These are phyloP conservation scores for Exophiala sp. DNA, from an alignment of 2,329 filamentous ascomycete genomes.

Conservation along the genomic window DNA sequence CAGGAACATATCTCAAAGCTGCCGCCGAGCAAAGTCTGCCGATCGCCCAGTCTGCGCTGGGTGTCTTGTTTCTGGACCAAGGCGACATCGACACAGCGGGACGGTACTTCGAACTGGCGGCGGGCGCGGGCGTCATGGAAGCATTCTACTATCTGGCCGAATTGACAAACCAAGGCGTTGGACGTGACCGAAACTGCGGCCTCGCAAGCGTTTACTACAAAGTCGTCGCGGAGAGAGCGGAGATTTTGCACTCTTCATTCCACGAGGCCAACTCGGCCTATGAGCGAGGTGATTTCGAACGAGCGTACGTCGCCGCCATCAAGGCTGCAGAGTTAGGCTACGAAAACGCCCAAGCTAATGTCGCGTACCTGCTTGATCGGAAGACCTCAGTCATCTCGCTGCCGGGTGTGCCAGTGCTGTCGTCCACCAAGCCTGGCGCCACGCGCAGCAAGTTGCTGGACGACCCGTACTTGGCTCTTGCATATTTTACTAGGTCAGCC, in stretches of 20 bases:
- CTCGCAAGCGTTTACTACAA: conserved; percentile 81
- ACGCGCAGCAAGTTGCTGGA: conserved; percentile 52
- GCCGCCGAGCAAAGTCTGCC: conserved; percentile 80
- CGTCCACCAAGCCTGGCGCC: conserved; percentile 40
- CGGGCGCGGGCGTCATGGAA: conserved; percentile 78
- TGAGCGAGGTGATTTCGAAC: conserved; percentile 71
- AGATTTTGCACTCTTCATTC: conserved; percentile 73
- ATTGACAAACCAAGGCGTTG: conserved; percentile 75
- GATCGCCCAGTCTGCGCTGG: conserved; percentile 76
- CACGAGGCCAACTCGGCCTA: conserved; percentile 79
- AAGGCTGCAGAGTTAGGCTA: conserved; percentile 92
- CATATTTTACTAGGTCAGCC: conserved; percentile 93
- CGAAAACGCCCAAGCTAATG: conserved; percentile 83
- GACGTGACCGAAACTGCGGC: conserved; percentile 72
- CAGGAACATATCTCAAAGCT: conserved; percentile 71
- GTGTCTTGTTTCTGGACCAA: conserved; percentile 81
- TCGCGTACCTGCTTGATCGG: conserved; percentile 80
- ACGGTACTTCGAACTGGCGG: conserved; percentile 83
- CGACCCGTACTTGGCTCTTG: conserved; percentile 64
- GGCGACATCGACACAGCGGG: conserved; percentile 76
- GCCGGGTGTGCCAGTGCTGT: conserved; percentile 51
- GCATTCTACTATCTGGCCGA: conserved; percentile 91
- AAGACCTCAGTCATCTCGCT: conserved; percentile 60
- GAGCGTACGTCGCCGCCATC: conserved; percentile 75
- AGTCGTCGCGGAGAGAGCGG: conserved; percentile 68